Evolutionary conservation across 2,329 filamentous ascomycete species (phyloP), one percentile per base, ranked within the genome.

Genomic region (Fusarium setosum): DNA sequence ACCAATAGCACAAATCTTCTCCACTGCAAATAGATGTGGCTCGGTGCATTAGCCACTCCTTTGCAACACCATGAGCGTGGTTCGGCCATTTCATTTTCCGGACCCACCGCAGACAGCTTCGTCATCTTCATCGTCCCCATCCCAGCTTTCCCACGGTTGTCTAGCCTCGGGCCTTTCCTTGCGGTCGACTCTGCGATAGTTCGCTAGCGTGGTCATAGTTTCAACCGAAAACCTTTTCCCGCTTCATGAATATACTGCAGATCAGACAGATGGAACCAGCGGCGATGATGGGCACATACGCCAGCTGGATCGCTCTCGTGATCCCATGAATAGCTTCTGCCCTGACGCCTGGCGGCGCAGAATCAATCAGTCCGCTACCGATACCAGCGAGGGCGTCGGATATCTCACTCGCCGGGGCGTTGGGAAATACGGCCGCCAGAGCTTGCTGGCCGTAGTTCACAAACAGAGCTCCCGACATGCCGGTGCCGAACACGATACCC

Each of bases 281-380:
- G 4, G 53, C 57, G 10, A 60, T 60, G 17, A 60, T 57, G 8
- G 57, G 57, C 10, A 60, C 57, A 12, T 60, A 60, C 20, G 57
- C 57, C 13, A 57, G 12, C 40, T 60, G 57, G 0, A 57, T 57
- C 1, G 57, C 57, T 5, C 52, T 57, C 1, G 57, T 60, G 17
- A 60, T 60, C 1, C 45, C 44, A 21, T 60, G 57, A 21, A 57
- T 60, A 24, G 57, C 57, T 9, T 50, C 40, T 11, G 32, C 57
- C 6, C 29, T 60, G 1, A 40, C 24, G 3, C 24, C 20, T 5
- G 21, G 6, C 1, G 34, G 37, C 4, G 57, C 57, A 13, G 53
- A 51, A 3, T 60, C 53, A 6, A 60, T 60, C 8, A 60, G 53
- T 0, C 40, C 44, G 12, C 57, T 60, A 2, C 57, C 57, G 0